Evolutionary conservation across 192 early-diverging fungal genomes (phyloP), one percentile per base, ranked within the genome.

Genomic region (Entomortierella beljakovae): DNA sequence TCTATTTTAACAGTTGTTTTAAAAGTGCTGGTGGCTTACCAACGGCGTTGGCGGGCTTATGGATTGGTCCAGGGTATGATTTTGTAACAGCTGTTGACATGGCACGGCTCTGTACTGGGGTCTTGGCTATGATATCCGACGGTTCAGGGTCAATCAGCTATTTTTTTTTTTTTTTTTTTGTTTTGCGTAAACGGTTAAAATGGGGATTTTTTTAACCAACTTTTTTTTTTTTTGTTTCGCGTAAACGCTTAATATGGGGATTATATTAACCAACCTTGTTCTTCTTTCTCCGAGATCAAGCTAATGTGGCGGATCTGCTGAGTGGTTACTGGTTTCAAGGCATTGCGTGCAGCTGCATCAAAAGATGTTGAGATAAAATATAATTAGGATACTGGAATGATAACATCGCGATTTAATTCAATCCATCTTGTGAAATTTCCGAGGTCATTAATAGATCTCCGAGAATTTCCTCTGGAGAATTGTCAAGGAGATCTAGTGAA

Each of bases 1-100:
- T 38, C 37, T 13, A 8, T 38, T 38, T 6, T 38, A 38, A 38
- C 43, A 46, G 43, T 46, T 46, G 2, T 46, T 46, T 46, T 46
- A 42, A 8, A 42, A 29, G 11, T 50, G 31, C 46, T 50, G 42
- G 20, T 42, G 31, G 62, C 75, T 49, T 79, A 79, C 75, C 75
- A 56, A 79, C 75, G 26, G 75, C 75, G 62, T 79, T 79, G 49
- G 75, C 32, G 34, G 75, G 75, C 65, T 79, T 66, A 35, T 42
- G 46, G 55, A 79, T 61, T 32, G 75, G 75, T 65, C 75, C 75
- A 43, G 75, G 75, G 68, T 79, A 79, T 70, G 75, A 70, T 68
- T 79, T 79, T 65, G 75, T 34, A 50, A 79, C 57, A 29, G 75
- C 75, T 55, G 75, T 70, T 70, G 75, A 79, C 75, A 79, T 79